These are phyloP conservation scores for Calonectria naviculata DNA, from an alignment of 2,329 filamentous ascomycete genomes.

Conservation along the genomic window DNA sequence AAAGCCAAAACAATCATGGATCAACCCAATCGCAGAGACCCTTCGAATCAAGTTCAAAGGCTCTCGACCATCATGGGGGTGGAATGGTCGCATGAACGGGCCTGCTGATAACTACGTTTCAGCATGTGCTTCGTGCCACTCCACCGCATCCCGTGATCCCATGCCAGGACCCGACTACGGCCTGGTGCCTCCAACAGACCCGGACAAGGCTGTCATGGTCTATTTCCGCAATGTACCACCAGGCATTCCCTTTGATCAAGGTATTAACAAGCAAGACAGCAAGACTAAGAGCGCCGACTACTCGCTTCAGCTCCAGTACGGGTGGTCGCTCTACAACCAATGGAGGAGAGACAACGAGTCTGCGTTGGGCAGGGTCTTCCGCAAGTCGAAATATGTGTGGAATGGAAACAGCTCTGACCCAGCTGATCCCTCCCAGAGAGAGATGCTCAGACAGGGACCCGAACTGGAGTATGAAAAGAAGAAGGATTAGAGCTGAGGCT, in stretches of 20 bases:
- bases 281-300: neutral
- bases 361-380: neutral
- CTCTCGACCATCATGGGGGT: neutral
- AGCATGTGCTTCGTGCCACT: neutral
- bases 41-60: neutral
- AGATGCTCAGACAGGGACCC: neutral
- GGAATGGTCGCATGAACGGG: neutral
- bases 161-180: neutral
- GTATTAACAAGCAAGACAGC: neutral
- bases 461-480: no score
- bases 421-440: neutral
- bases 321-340: neutral
- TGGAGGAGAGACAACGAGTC: neutral
- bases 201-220: neutral
- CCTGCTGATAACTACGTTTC: neutral
- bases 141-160: neutral
- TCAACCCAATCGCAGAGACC: neutral
- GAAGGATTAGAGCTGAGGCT: no score
- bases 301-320: neutral
- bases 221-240: neutral
- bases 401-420: neutral
- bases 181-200: neutral
- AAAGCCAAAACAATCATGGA: neutral
- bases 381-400: neutral
- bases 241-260: neutral